A percentile compares a stretch with the other conserved stretches of the same genome.
Evolutionary conservation across 768 basidiomycete species (phyloP).

Genomic region (Pleurotus giganteus): DNA sequence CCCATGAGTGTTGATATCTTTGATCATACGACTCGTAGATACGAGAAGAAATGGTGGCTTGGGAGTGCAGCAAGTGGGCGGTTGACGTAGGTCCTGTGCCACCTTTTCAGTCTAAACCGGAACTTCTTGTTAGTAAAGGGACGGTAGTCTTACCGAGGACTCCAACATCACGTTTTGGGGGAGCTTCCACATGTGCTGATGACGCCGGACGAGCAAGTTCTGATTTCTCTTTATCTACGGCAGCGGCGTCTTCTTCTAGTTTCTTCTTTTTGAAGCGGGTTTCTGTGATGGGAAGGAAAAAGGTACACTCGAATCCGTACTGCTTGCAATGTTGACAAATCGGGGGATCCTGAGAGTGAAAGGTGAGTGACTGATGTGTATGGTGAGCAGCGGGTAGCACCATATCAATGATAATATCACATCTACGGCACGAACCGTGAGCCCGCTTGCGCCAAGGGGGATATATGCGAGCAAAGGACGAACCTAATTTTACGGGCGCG

Average conservation of each 20-base stretch:
- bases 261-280: conserved; percentile 99
- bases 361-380: neutral
- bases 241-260: conserved; percentile 62
- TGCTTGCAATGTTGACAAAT: conserved; percentile 94
- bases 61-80: conserved; percentile 86
- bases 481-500: conserved; percentile 78
- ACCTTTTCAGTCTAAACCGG: conserved; percentile 39
- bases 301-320: conserved; percentile 91
- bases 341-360: conserved; percentile 52
- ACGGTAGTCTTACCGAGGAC: conserved; percentile 52
- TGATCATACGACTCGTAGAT: conserved; percentile 86
- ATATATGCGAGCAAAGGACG: neutral
- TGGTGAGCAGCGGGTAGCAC: conserved; percentile 19
- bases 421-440: conserved; percentile 37
- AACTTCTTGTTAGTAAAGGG: conserved; percentile 11
- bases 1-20: conserved; percentile 86
- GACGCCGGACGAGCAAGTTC: conserved; percentile 28
- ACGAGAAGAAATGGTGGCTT: conserved; percentile 79
- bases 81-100: conserved; percentile 81
- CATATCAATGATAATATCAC: conserved; percentile 79
- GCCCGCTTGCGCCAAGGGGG: neutral
- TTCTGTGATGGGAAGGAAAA: conserved; percentile 97
- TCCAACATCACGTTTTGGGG: conserved; percentile 52
- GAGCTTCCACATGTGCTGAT: conserved; percentile 46
- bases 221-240: conserved; percentile 34